Conservation (phyloP, 164 flowering plant species). For the Aristolochia contorta region DNA sequence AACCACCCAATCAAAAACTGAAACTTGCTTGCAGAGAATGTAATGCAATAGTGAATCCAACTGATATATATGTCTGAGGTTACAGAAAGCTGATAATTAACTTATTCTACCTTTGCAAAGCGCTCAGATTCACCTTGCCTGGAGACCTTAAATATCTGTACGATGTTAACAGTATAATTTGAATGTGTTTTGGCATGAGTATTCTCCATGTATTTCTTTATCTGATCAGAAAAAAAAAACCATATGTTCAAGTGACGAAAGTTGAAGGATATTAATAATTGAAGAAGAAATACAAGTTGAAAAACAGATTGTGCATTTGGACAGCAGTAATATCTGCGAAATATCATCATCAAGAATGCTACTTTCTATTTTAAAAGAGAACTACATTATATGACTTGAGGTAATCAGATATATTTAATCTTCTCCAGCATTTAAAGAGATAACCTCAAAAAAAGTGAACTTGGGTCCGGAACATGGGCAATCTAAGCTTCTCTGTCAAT, state of each 20-base stretch:
- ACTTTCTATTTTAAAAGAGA: not conserved
- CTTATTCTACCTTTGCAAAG: slow-evolving; percentile 46
- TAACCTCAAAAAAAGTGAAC: no score
- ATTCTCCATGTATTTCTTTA: slow-evolving; percentile 60
- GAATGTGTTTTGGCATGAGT: slow-evolving; percentile 93
- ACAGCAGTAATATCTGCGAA: no score
- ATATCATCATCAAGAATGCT: not conserved
- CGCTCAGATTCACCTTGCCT: slow-evolving; percentile 63
- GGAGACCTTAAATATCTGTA: slow-evolving; percentile 57
- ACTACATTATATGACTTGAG: not conserved
- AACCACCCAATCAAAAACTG: no score
- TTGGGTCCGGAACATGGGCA: no score
- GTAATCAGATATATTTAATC: not conserved
- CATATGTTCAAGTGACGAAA: not conserved
- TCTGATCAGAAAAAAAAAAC: slow-evolving; percentile 26
- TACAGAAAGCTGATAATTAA: not conserved
- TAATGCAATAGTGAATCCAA: not conserved
- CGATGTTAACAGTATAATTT: slow-evolving; percentile 57
- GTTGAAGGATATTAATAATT: not conserved
- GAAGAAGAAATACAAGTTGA: not conserved
- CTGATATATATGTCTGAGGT: not conserved
- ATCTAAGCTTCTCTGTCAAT: no score
- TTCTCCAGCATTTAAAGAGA: no score
- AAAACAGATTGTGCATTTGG: not conserved
- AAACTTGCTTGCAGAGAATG: not conserved